phyloP scores from a whole-genome alignment of 345 rosid species.

The Euphorbia tirucalli region DNA sequence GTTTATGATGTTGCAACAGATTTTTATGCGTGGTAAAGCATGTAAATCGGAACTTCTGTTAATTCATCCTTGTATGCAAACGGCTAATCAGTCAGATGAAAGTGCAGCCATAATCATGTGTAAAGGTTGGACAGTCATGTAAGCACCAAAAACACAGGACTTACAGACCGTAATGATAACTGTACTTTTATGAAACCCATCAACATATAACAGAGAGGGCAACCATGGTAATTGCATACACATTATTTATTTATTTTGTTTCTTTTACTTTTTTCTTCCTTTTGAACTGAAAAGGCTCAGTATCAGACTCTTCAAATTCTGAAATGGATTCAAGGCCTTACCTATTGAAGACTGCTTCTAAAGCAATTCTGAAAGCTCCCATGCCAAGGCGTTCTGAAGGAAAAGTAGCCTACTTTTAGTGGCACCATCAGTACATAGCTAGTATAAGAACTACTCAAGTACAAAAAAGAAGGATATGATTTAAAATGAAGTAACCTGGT shows the following conservation, averaged over 20 bases:
- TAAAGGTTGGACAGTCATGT: background rate
- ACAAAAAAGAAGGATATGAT: background rate
- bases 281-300: background rate
- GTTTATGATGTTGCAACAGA: background rate
- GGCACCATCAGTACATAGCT: constrained; percentile 37
- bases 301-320: background rate
- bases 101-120: background rate
- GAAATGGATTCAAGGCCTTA: constrained; percentile 24
- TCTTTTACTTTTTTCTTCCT: no score
- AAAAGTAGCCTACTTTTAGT: constrained; percentile 61
- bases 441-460: constrained; percentile 3
- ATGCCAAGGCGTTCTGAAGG: constrained; percentile 86
- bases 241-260: no score
- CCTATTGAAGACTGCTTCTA: constrained; percentile 82
- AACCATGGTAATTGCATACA: no score
- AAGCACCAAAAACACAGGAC: background rate
- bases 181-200: no score
- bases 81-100: background rate
- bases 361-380: constrained; percentile 88
- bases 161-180: no score
- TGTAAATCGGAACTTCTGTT: background rate
- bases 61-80: background rate
- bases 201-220: no score
- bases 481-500: constrained; percentile 48
- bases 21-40: background rate